Percentiles rank a stretch among this genome's conserved stretches.
These are phyloP conservation scores for Marsdenia floribunda DNA, from an alignment of 257 asterid species.

Conservation along the genomic window DNA sequence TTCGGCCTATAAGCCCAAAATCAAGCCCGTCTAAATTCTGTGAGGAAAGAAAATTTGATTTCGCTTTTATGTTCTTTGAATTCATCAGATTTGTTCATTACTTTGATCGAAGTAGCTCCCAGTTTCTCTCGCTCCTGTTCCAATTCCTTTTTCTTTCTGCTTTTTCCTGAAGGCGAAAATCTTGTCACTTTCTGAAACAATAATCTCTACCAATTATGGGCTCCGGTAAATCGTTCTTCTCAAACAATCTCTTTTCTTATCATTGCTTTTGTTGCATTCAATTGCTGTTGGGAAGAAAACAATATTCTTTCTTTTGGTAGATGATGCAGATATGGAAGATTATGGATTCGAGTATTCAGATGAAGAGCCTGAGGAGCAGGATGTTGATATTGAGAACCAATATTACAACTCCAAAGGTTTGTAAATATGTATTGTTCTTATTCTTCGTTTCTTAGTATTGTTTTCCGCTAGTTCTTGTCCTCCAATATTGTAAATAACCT, in stretches of 20 bases:
- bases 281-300: constrained; percentile 4
- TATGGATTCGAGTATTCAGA: constrained; percentile 98
- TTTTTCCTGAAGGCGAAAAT: background rate
- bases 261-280: background rate
- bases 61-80: background rate
- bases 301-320: constrained; percentile 15
- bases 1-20: background rate
- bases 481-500: background rate
- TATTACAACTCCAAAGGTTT: constrained; percentile 96
- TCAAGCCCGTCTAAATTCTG: background rate
- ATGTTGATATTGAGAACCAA: constrained; percentile 93
- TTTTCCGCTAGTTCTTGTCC: background rate
- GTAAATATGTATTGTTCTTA: background rate
- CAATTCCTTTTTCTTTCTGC: background rate
- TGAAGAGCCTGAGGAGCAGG: constrained; percentile 96
- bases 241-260: background rate
- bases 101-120: background rate
- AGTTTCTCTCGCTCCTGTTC: background rate
- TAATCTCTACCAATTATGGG: constrained; percentile 38
- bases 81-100: background rate
- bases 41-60: background rate
- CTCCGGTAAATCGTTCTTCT: constrained; percentile 42
- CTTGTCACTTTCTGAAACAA: background rate
- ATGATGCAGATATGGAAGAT: constrained; percentile 98
- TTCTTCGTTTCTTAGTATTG: background rate